phyloP scores from a whole-genome alignment of 106 monocot species.

The Dendrobium catenatum region DNA sequence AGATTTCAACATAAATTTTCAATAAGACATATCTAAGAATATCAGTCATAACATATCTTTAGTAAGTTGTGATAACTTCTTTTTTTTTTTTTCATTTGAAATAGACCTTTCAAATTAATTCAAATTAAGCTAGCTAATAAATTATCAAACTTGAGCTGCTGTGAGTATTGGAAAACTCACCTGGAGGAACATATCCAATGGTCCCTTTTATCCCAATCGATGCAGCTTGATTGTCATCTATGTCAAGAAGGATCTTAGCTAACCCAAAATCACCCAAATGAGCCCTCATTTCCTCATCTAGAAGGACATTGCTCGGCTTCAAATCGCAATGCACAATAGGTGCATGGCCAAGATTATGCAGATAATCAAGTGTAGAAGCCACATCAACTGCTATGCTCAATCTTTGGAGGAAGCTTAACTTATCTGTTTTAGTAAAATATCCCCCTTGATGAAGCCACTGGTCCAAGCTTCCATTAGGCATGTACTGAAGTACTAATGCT shows the following conservation, averaged over 20 bases:
- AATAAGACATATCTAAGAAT: no score
- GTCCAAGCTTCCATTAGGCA: constrained; percentile 12
- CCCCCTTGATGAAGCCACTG: constrained; percentile 8
- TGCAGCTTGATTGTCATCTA: neutral
- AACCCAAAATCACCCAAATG: constrained; percentile 39
- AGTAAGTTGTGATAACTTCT: no score
- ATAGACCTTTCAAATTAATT: no score
- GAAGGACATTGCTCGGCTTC: constrained; percentile 25
- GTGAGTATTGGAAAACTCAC: constrained; percentile 3
- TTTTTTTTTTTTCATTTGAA: no score
- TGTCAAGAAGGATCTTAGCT: constrained; percentile 8
- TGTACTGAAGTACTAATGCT: constrained; percentile 5
- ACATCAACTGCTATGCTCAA: constrained; percentile 18
- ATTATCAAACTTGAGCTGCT: no score
- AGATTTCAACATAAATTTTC: no score
- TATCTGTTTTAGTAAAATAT: neutral
- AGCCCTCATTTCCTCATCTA: constrained; percentile 20
- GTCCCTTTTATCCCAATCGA: constrained; percentile 29
- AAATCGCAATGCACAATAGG: constrained; percentile 21
- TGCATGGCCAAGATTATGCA: constrained; percentile 5
- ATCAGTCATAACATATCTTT: no score
- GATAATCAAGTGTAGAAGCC: constrained; percentile 21
- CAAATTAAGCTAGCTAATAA: no score
- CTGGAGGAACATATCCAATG: constrained; percentile 51
- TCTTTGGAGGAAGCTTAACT: constrained; percentile 9